phyloP scores from a whole-genome alignment of 2,329 filamentous ascomycete genomes.

The Venturia nashicola region DNA sequence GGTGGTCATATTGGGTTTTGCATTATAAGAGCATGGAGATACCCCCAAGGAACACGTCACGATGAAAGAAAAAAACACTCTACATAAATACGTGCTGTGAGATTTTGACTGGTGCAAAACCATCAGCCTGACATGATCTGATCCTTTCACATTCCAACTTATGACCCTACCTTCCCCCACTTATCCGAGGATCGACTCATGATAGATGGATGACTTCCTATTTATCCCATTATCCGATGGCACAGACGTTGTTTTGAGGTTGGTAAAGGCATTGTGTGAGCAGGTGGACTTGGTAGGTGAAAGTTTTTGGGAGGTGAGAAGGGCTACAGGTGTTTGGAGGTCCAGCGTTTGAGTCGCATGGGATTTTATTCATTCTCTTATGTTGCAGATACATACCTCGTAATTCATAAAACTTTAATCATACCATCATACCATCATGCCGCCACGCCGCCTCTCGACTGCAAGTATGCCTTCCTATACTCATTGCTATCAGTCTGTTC shows the following conservation, averaged over 20 bases:
- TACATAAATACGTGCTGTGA: background rate
- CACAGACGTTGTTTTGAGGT: background rate
- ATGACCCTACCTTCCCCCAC: too few relatives aligned
- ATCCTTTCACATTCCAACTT: too few relatives aligned
- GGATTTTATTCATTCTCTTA: background rate
- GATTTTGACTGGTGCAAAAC: background rate
- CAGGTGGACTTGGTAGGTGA: background rate
- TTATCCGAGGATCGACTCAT: too few relatives aligned
- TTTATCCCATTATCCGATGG: too few relatives aligned
- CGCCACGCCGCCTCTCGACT: slow-evolving; percentile 16
- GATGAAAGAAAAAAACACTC: background rate
- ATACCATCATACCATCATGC: background rate
- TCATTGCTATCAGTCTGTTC: slow-evolving; percentile 66
- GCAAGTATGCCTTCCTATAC: slow-evolving; percentile 67
- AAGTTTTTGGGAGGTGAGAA: background rate
- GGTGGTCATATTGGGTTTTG: background rate
- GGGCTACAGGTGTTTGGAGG: background rate
- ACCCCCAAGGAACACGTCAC: background rate
- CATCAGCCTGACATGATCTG: too few relatives aligned
- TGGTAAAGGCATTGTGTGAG: background rate
- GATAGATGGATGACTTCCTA: too few relatives aligned
- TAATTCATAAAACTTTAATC: background rate
- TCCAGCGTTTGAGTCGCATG: background rate
- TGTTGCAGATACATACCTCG: background rate
- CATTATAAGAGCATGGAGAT: background rate